Evolutionary conservation across 192 early-diverging fungal genomes (phyloP).

Genomic region (Coemansia sp.): DNA sequence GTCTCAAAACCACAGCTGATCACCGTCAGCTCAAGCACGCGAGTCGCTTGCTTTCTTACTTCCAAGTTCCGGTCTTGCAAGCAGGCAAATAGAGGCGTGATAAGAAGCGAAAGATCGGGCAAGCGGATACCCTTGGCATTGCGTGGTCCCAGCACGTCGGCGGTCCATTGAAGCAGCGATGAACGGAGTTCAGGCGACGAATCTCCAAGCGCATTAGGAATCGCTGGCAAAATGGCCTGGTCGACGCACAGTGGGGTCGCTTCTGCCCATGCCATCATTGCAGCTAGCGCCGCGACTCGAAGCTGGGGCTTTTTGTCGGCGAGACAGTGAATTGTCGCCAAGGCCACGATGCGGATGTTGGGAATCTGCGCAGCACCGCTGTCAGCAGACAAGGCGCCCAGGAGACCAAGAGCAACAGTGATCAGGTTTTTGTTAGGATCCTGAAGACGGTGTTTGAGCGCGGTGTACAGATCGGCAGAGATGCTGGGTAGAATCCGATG

Average conservation of each 20-base stretch:
- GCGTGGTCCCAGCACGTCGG: slow-evolving; percentile 59
- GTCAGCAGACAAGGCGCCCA: slow-evolving; percentile 70
- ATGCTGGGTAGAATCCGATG: slow-evolving; percentile 81
- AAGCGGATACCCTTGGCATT: slow-evolving; percentile 38
- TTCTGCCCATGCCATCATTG: slow-evolving; percentile 71
- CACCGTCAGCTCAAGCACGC: slow-evolving; percentile 67
- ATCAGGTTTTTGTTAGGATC: slow-evolving; percentile 93
- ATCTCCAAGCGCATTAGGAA: slow-evolving; percentile 63
- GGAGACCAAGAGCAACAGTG: slow-evolving; percentile 77
- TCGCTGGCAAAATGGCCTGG: slow-evolving; percentile 62
- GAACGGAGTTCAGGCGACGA: slow-evolving; percentile 87
- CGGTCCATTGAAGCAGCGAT: slow-evolving; percentile 82
- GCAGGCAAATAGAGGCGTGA: slow-evolving; percentile 74
- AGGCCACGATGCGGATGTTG: slow-evolving; percentile 67
- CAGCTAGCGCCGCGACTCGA: slow-evolving; percentile 69
- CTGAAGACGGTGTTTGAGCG: slow-evolving; percentile 78
- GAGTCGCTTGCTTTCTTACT: slow-evolving; percentile 83
- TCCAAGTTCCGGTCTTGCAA: slow-evolving; percentile 87
- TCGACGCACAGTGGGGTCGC: slow-evolving; percentile 66
- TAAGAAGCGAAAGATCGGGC: slow-evolving; percentile 64
- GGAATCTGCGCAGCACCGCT: slow-evolving; percentile 84
- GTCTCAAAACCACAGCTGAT: slow-evolving; percentile 68
- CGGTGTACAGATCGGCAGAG: slow-evolving; percentile 69
- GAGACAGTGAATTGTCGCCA: slow-evolving; percentile 70
- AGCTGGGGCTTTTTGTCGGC: slow-evolving; percentile 92